A percentile compares a stretch with the other conserved stretches of the same genome.
Conservation (phyloP, 2,329 filamentous ascomycete species). For the Tolypocladium album region DNA sequence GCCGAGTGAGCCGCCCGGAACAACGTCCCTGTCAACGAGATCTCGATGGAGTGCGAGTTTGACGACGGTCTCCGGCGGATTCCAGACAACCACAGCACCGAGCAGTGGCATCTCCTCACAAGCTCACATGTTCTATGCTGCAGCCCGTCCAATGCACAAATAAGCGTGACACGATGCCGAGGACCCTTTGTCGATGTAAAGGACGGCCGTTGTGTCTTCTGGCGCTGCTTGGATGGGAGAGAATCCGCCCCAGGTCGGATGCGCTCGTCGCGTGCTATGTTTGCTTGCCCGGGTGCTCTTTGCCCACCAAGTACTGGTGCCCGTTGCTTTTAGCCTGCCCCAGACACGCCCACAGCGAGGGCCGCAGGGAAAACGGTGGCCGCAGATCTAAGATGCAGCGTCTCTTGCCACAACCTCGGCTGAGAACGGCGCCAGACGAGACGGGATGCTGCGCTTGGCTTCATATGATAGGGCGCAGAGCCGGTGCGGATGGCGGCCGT, state of each 20-base stretch:
- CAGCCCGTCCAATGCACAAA: neutral
- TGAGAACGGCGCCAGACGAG: conserved; percentile 3
- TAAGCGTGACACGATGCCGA: neutral
- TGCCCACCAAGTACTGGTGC: neutral
- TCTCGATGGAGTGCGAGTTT: conserved; percentile 12
- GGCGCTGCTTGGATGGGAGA: neutral
- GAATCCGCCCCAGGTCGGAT: neutral
- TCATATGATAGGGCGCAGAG: neutral
- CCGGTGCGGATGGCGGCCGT: neutral
- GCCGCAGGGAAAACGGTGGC: neutral
- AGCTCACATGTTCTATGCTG: neutral
- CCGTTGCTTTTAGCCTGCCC: neutral
- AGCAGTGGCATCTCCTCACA: neutral
- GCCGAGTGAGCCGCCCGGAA: conserved; percentile 26
- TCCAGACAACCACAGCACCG: neutral
- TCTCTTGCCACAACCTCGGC: conserved; percentile 1
- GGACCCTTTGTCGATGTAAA: neutral
- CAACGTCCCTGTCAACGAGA: conserved; percentile 6
- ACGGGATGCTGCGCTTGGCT: neutral
- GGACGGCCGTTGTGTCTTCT: neutral
- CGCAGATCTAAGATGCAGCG: conserved; percentile 3
- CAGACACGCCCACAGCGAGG: neutral
- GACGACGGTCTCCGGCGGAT: neutral
- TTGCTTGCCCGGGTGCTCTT: neutral
- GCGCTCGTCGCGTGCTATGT: neutral